Evolutionary conservation across 805 yeast genomes (phyloP), one percentile per base, ranked within the genome.

Genomic region (Teunomyces funiuensis): DNA sequence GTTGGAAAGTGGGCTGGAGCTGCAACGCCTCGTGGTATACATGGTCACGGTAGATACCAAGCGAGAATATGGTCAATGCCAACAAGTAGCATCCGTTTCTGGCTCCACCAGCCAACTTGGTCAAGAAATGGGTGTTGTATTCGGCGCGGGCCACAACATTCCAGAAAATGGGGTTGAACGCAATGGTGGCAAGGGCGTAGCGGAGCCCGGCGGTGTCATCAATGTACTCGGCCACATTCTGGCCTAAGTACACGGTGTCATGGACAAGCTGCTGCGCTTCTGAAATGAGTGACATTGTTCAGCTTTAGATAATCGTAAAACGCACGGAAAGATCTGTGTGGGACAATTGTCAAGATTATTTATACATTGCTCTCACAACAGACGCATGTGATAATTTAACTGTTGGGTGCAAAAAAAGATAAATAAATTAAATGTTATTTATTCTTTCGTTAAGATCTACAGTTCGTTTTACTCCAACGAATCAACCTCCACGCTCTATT

Each of bases 141-240:
- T 93, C 98, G 19, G 78, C 55, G 53, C 98, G 77, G 5, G 99
- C 99, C 16, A 79, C 95, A 43, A 85, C 75, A 62, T 93, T 93
- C 99, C 99, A 93, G 60, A 90, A 91, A 23, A 86, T 77, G 13
- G 99, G 99, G 61, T 93, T 93, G 77, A 93, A 90, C 11, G 83
- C 81, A 52, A 93, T 85, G 22, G 85, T 77, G 6, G 72, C 75
- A 20, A 87, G 59, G 4, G 91, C 79, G 44, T 39, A 61, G 26
- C 47, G 39, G 40, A 65, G 47, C 40, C 53, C 47, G 20, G 49
- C 34, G 28, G 57, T 51, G 30, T 55, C 41, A 19, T 47, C 51
- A 15, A 65, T 47, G 45, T 58, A 65, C 13, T 36, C 28, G n/a
- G 19, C 27, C 13, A 55, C 45, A 40, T 61, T 52, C 23, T 34